phyloP scores from a whole-genome alignment of 805 yeast species.

The Jamesozyma spencerorum region DNA sequence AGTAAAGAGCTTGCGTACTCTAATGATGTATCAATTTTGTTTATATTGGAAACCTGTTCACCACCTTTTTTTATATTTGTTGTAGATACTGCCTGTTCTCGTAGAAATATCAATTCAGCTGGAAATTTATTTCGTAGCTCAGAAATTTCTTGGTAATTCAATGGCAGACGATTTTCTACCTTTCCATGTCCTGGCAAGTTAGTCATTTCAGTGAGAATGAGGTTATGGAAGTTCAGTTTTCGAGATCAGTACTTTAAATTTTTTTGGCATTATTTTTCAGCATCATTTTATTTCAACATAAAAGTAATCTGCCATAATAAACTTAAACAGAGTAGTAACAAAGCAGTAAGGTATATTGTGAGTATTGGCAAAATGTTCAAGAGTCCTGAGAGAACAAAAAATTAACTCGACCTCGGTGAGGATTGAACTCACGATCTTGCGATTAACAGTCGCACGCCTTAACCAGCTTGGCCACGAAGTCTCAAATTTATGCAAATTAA shows the following conservation, averaged over 20 bases:
- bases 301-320: too few species aligned
- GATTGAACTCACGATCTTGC: conserved; percentile 53
- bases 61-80: background rate
- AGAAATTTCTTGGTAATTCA: background rate
- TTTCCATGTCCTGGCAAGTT: too few species aligned
- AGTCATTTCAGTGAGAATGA: too few species aligned
- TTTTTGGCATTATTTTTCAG: too few species aligned
- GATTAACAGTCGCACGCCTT: conserved; percentile 38
- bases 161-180: background rate
- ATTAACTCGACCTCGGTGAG: conserved; percentile 43
- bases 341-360: too few species aligned
- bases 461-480: conserved; percentile 52
- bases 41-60: background rate
- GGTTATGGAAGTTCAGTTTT: too few species aligned
- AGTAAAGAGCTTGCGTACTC: conserved; percentile 7
- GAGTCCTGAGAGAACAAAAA: too few species aligned
- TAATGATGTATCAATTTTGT: conserved; percentile 6
- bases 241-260: too few species aligned
- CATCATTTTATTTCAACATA: too few species aligned
- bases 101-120: background rate
- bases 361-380: too few species aligned
- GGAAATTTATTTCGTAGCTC: background rate
- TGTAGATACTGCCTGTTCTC: background rate
- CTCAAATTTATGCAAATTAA: too few species aligned
- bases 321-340: too few species aligned